Evolutionary conservation across 2,329 filamentous ascomycete species (phyloP).

Genomic region (Microsporum canis): DNA sequence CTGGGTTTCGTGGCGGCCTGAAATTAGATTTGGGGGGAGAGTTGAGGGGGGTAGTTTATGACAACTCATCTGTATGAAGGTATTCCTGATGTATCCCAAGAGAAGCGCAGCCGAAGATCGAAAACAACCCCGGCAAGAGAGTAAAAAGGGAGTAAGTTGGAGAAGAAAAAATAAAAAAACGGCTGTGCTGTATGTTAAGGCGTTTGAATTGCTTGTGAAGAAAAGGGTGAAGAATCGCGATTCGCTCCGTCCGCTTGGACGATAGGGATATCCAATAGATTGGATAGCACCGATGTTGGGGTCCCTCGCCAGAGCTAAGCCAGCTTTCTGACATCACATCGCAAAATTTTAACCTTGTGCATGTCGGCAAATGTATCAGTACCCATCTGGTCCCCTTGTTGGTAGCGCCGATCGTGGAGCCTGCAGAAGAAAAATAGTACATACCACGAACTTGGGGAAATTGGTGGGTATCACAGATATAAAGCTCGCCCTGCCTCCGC

Average conservation of each 20-base stretch:
- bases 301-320: not conserved
- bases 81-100: not conserved
- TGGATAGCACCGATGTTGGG: not conserved
- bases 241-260: not conserved
- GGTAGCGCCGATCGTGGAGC: not conserved
- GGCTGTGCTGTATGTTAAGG: not conserved
- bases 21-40: not conserved
- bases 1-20: conserved; percentile 4
- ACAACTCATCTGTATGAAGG: conserved; percentile 1
- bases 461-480: conserved; percentile 4
- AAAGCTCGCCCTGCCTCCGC: not conserved
- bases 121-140: not conserved
- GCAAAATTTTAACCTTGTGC: conserved; percentile 1
- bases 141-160: not conserved
- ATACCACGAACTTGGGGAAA: not conserved
- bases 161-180: not conserved
- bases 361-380: conserved; percentile 4
- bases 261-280: conserved; percentile 1
- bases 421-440: conserved; percentile 1
- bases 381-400: conserved; percentile 1
- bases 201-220: not conserved
- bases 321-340: conserved; percentile 3
- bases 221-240: not conserved
- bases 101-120: not conserved
- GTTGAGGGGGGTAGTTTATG: conserved; percentile 1